Evolutionary conservation across 345 rosid species (phyloP), one percentile per base, ranked within the genome.

Genomic region (Pistacia vera): DNA sequence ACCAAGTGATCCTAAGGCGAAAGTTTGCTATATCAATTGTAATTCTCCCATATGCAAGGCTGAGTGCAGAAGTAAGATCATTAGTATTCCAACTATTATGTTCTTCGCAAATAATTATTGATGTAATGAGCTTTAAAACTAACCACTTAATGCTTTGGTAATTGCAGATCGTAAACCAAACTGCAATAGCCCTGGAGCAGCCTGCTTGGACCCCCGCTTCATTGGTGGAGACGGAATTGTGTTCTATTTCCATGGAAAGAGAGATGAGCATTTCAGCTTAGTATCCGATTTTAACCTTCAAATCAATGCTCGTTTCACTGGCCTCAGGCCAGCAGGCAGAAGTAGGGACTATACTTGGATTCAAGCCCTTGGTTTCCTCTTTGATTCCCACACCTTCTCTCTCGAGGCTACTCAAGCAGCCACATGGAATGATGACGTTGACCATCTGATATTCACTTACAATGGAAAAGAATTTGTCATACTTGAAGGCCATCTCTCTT

Each of bases 301-400:
- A 58, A 89, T 91, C 75, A 89, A 91, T 18, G 86, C 88, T 25
- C 84, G 85, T 38, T 89, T 91, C 86, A 88, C 86, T 17, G 96
- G 93, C 49, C 90, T 77, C 28, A 76, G 89, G 57, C 87, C 90
- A n/a, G 78, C 77, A 16, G 89, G 86, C 1, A 70, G 90, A 33
- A 35, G 41, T 51, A 76, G 93, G 71, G 93, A 91, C 82, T 89
- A 83, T 77, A 89, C 96, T 5, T 91, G 93, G 96, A 89, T 91
- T 63, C 90, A 88, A 62, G 86, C 91, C 73, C 67, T 87, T 0
- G 94, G 97, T 4, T 36, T 92, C 25, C 83, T 88, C 68, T 88
- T 86, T 35, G 84, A 83, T 18, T 79, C 92, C 5, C 75, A 84
- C 48, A 79, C 77, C 11, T 89, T 91, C 82, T 88, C 96, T 48